Base-by-base conservation (phyloP, 495 filamentous ascomycete genomes). In the Cairneyella variabilis region DNA sequence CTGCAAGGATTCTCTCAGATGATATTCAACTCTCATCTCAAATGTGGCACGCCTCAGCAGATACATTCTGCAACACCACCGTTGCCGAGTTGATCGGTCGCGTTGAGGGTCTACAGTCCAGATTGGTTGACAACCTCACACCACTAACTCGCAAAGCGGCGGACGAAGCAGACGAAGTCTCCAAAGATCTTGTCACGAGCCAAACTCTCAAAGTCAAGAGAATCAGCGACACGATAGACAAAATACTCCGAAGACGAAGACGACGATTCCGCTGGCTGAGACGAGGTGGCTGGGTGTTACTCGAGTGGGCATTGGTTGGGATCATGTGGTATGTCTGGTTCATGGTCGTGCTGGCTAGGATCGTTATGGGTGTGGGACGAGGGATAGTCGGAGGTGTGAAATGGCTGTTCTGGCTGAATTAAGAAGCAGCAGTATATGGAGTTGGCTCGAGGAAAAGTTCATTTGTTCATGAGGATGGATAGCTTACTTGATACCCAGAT, bases 241-340 rank as follows among this genome's bases (percentile, higher is more conserved):
- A 74, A 60, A 79, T 95, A 71, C 73, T 89, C 26, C 71, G 86
- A 52, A 63, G 75, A 43, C 72, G 90, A 27, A 72, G 86, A 42
- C 69, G 89, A 30, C 76, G 88, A 49, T 80, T 91, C 39, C 72
- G 88, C 20, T 91, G 86, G 84, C 69, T 89, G 2, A 70, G 89
- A 25, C 66, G 83, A 18, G 77, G 78, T 0, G 84, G 84, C 3
- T 92, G 85, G 73, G 70, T 87, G 9, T 69, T 83, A 22, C 76
- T 92, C 18, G 88, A 92, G 72, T 92, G 88, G 88, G 76, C 79
- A 25, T 73, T 92, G 20, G 83, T 92, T 27, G 86, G 82, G 14
- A 76, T 88, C 50, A 83, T 92, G 76, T 92, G 88, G 88, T 87
- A 84, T 66, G 84, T 89, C 9, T 92, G 88, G 88, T 74, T 89